Percentiles rank a stretch among this genome's conserved stretches.
Evolutionary conservation across 2,329 filamentous ascomycete genomes (phyloP).

Genomic region (Aureobasidium melanogenum): DNA sequence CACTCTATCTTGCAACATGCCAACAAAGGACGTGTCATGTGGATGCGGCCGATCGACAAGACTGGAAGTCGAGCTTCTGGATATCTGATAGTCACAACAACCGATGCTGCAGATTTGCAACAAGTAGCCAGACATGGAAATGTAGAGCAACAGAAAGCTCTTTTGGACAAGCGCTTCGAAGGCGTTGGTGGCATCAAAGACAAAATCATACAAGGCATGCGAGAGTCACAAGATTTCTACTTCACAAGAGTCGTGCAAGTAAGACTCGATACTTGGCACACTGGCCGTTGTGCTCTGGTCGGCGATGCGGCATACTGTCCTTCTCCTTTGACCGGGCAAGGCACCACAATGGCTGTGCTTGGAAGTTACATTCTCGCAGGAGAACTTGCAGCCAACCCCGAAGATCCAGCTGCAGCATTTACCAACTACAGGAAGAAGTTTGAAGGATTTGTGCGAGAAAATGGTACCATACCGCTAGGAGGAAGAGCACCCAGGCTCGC

Average conservation of each 20-base stretch:
- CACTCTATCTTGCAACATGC: constrained; percentile 16
- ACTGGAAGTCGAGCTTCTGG: constrained; percentile 12
- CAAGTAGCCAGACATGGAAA: background rate
- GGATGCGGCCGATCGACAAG: constrained; percentile 16
- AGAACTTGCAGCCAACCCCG: constrained; percentile 21
- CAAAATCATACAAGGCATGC: constrained; percentile 30
- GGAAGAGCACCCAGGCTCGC: constrained; percentile 17
- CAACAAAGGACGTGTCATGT: constrained; percentile 15
- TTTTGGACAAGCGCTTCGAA: constrained; percentile 11
- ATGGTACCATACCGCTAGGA: constrained; percentile 22
- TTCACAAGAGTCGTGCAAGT: constrained; percentile 34
- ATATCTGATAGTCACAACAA: constrained; percentile 14
- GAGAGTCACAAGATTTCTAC: constrained; percentile 35
- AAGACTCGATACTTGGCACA: constrained; percentile 27
- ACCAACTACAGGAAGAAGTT: constrained; percentile 17
- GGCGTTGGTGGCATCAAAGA: constrained; percentile 11
- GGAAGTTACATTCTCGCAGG: constrained; percentile 33
- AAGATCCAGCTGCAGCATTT: constrained; percentile 18
- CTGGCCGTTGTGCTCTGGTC: constrained; percentile 27
- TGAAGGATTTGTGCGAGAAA: constrained; percentile 17
- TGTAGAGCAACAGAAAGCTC: background rate
- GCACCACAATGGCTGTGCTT: constrained; percentile 28
- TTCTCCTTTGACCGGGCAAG: constrained; percentile 24
- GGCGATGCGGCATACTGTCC: constrained; percentile 34
- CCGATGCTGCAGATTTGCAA: background rate